These are phyloP conservation scores for Pseudevernia furfuracea DNA, from an alignment of 495 filamentous ascomycete species.

Conservation along the genomic window DNA sequence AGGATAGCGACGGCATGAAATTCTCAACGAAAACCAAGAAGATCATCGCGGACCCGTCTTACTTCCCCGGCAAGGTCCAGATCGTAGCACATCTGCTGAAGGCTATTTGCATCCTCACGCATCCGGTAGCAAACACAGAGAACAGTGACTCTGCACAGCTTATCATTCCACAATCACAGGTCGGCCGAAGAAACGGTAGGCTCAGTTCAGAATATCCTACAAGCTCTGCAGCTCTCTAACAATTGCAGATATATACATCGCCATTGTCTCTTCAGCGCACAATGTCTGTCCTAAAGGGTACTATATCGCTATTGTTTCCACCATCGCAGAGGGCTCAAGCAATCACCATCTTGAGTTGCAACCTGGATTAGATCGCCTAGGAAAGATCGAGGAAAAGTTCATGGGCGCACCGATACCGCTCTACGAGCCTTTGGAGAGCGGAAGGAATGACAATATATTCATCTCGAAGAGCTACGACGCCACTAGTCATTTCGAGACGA, in stretches of 20 bases:
- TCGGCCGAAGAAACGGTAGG: constrained; percentile 87
- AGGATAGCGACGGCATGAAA: constrained; percentile 76
- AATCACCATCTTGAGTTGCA: constrained; percentile 96
- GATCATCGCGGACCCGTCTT: constrained; percentile 92
- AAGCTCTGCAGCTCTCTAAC: constrained; percentile 26
- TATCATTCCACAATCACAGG: constrained; percentile 96
- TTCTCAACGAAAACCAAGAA: constrained; percentile 94
- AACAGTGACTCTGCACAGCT: constrained; percentile 87
- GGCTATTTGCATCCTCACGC: constrained; percentile 95
- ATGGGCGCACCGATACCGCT: constrained; percentile 86
- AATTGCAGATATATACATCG: constrained; percentile 85
- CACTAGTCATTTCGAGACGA: constrained; percentile 95
- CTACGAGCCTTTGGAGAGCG: constrained; percentile 85
- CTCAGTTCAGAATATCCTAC: neutral
- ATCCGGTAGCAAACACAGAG: constrained; percentile 82
- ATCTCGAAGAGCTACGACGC: constrained; percentile 98
- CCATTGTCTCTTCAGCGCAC: constrained; percentile 89
- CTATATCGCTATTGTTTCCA: constrained; percentile 97
- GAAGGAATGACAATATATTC: constrained; percentile 84
- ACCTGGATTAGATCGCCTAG: constrained; percentile 87
- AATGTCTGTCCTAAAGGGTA: constrained; percentile 99
- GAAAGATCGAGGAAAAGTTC: constrained; percentile 93
- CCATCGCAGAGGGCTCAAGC: constrained; percentile 81
- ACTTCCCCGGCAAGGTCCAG: constrained; percentile 85
- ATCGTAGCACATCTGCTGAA: constrained; percentile 84